Percentiles rank a stretch among this genome's conserved stretches.
Evolutionary conservation across 2,329 filamentous ascomycete genomes (phyloP).

Genomic region (Chaetomiaceae sp.): DNA sequence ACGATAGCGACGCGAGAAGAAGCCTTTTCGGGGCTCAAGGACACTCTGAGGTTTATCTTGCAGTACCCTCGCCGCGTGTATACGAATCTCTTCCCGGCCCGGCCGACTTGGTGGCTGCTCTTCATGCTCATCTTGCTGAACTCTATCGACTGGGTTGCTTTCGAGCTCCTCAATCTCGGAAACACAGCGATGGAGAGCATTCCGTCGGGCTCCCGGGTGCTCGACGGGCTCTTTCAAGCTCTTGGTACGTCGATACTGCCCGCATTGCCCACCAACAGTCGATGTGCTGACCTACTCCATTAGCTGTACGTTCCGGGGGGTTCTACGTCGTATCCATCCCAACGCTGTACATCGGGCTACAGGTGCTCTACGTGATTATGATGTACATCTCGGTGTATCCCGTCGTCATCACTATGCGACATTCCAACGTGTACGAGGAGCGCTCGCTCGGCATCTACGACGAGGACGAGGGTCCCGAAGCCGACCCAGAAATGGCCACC

Average conservation of each 20-base stretch:
- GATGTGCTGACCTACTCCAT: background rate
- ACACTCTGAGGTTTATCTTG: slow-evolving; percentile 48
- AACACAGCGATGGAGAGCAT: slow-evolving; percentile 50
- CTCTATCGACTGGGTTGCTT: slow-evolving; percentile 57
- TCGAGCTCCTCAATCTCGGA: slow-evolving; percentile 59
- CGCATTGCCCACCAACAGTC: background rate
- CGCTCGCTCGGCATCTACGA: slow-evolving; percentile 56
- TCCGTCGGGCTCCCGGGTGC: slow-evolving; percentile 45
- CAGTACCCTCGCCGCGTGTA: slow-evolving; percentile 53
- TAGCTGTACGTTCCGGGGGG: slow-evolving; percentile 57
- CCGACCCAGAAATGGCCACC: slow-evolving; percentile 21
- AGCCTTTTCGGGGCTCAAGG: slow-evolving; percentile 37
- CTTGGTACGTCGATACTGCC: slow-evolving; percentile 35
- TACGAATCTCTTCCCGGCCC: slow-evolving; percentile 57
- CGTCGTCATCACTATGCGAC: slow-evolving; percentile 57
- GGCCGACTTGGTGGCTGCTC: slow-evolving; percentile 60
- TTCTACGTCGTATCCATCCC: slow-evolving; percentile 60
- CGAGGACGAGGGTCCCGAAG: slow-evolving; percentile 27
- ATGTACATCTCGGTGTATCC: slow-evolving; percentile 63
- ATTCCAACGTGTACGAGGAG: slow-evolving; percentile 68
- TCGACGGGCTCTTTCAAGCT: slow-evolving; percentile 60
- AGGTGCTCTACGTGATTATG: slow-evolving; percentile 56
- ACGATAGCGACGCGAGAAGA: slow-evolving; percentile 33
- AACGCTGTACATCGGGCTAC: slow-evolving; percentile 49
- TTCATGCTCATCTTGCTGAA: slow-evolving; percentile 56